These are phyloP conservation scores for Cytospora leucostoma DNA, from an alignment of 2,329 filamentous ascomycete species.

Conservation along the genomic window DNA sequence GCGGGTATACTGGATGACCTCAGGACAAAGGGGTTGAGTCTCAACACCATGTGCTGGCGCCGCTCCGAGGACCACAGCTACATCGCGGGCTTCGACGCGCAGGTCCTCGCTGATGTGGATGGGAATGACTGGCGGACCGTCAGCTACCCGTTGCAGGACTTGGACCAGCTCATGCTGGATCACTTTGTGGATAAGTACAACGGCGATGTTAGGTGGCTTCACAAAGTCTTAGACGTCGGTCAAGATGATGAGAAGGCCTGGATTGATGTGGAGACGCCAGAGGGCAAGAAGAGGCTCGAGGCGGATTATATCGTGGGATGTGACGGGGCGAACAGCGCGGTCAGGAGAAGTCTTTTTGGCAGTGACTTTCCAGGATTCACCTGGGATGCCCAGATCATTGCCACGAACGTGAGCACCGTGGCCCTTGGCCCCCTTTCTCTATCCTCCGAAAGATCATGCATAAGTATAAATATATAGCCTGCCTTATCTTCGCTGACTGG, in stretches of 20 bases:
- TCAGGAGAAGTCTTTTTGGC: slow-evolving; percentile 54
- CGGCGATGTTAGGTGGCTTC: slow-evolving; percentile 46
- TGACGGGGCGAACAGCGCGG: slow-evolving; percentile 53
- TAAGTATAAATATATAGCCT: neutral
- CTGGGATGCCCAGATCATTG: slow-evolving; percentile 61
- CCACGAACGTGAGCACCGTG: slow-evolving; percentile 56
- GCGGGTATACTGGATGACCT: slow-evolving; percentile 57
- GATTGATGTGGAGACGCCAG: slow-evolving; percentile 45
- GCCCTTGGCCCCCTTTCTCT: neutral
- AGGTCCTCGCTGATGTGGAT: slow-evolving; percentile 39
- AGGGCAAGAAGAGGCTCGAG: slow-evolving; percentile 40
- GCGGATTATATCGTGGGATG: slow-evolving; percentile 60
- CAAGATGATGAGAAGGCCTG: slow-evolving; percentile 49
- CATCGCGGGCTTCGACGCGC: slow-evolving; percentile 42
- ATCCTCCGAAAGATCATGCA: neutral
- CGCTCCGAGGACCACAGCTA: slow-evolving; percentile 37
- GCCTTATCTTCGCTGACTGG: neutral
- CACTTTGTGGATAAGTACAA: slow-evolving; percentile 39
- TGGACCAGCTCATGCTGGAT: slow-evolving; percentile 48
- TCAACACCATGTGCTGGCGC: slow-evolving; percentile 45
- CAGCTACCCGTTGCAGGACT: slow-evolving; percentile 45
- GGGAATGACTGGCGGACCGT: slow-evolving; percentile 44
- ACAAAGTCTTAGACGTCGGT: slow-evolving; percentile 48
- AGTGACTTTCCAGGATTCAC: slow-evolving; percentile 61
- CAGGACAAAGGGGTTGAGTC: slow-evolving; percentile 40